Evolutionary conservation across 2,329 filamentous ascomycete species (phyloP), one percentile per base, ranked within the genome.

Genomic region (Pezicula radicicola): DNA sequence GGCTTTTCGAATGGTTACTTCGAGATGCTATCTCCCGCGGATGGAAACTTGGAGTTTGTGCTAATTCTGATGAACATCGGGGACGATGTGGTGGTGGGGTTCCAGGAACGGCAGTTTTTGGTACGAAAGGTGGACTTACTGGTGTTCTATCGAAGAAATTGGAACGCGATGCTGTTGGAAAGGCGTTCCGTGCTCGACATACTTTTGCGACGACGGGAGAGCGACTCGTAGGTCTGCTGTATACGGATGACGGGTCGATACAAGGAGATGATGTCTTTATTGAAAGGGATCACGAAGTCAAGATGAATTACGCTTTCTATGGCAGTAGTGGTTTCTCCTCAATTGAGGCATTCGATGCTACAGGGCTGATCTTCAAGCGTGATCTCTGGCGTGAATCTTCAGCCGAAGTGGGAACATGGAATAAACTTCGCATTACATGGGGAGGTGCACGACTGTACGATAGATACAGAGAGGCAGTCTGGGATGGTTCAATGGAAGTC

Each of bases 71-170:
- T 40, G 68, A 70, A 58, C 68, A 70, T 49, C 62, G 67, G 1
- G 67, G 68, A 2, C 59, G 68, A 0, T 70, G 68, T 47, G 68
- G 68, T 10, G 68, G 68, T 13, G 67, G 68, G 6, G 68, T 70
- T 0, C 64, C 66, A 2, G 67, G 67, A 1, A 69, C 63, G 4
- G 66, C 66, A 2, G 67, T 69, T 0, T 70, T 70, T 48, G 64
- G 63, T 13, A 64, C 63, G 6, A 65, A 61, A 41, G 63, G 60
- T n/a, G 63, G 62, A 0, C 39, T 66, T 8, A 67, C 62, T 1
- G 64, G 65, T 16, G 63, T 66, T 4, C 44, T 65, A 37, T 48
- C 63, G 0, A 45, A 56, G 3, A 57, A 37, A 12, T 47, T 66
- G 46, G 53, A 60, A 18, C 47, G 60, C 15, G 50, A n/a, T 12